Evolutionary conservation across 2,329 filamentous ascomycete genomes (phyloP), one percentile per base, ranked within the genome.

Genomic region (Phoma sp.): DNA sequence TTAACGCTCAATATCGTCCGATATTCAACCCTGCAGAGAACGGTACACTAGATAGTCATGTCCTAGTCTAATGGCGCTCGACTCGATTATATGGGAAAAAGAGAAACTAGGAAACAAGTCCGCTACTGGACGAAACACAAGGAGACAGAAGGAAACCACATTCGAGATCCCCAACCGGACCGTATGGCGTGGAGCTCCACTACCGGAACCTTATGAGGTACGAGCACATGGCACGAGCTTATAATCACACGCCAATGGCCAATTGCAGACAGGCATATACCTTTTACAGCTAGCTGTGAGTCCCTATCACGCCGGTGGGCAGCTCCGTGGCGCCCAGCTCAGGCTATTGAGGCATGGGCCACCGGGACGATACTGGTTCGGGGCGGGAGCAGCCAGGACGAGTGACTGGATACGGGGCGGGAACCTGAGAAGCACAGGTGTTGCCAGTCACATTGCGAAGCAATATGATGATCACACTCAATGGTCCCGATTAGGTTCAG

Each of bases 161-260:
- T 24, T 29, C 18, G 24, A 50, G 33, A 18, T 41, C 37, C 42
- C 42, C 23, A 50, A 47, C 32, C 46, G 52, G 53, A 47, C 38
- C 44, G 38, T 29, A 43, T 35, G 43, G 44, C 47, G 52, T 52
- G 25, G 39, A 43, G 42, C 32, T 55, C 53, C 47, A 56, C 53
- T 36, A 36, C 22, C 18, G 39, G 47, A 45, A 52, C 47, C 43
- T 49, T 44, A 22, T 47, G 48, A 52, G 47, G 48, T 48, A 36
- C 30, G 55, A 61, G 62, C 60, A 56, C 49, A 59, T 58, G 59
- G 60, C 44, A 44, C 45, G 35, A 59, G 63, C 58, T 46, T 35
- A 45, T 32, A 46, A 59, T 62, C 64, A 64, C 60, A 45, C 63
- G 47, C 65, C 60, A 67, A 39, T 25, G 9, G 27, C 46, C 53